Evolutionary conservation across 202 grass and related monocot species (phyloP).

Genomic region (Carex arenaria): DNA sequence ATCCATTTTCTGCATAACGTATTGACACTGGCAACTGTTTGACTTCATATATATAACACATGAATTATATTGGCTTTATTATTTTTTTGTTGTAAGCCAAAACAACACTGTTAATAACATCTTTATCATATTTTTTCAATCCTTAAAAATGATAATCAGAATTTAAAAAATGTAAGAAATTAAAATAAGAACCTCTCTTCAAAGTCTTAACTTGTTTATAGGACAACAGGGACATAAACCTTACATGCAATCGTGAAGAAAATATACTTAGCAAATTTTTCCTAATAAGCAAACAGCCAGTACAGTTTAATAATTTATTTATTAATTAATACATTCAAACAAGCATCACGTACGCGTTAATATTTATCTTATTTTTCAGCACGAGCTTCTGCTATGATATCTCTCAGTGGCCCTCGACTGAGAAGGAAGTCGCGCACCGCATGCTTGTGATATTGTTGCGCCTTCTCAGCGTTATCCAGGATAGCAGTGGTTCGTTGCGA

Average conservation of each 20-base stretch:
- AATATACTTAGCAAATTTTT: not conserved
- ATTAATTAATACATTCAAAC: not conserved
- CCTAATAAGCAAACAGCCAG: not conserved
- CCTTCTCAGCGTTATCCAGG: conserved; percentile 63
- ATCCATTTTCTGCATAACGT: not conserved
- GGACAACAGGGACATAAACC: not conserved
- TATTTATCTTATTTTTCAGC: not conserved
- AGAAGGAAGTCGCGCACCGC: conserved; percentile 51
- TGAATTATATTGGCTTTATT: too few species aligned
- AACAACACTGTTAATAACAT: too few species aligned
- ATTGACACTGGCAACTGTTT: not conserved
- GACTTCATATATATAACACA: too few species aligned
- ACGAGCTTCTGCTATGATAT: conserved; percentile 13
- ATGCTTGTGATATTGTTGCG: conserved; percentile 54
- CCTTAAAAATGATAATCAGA: not conserved
- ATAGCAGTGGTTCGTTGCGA: conserved; percentile 50
- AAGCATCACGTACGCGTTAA: not conserved
- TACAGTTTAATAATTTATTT: not conserved
- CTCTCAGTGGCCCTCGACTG: not conserved
- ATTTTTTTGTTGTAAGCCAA: too few species aligned
- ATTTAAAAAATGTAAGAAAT: not conserved
- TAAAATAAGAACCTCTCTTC: not conserved
- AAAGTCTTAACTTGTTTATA: not conserved
- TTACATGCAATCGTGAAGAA: not conserved
- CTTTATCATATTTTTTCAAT: not conserved